Base-by-base conservation (phyloP, 2,329 filamentous ascomycete species). In the Pestalotiopsis sp. region DNA sequence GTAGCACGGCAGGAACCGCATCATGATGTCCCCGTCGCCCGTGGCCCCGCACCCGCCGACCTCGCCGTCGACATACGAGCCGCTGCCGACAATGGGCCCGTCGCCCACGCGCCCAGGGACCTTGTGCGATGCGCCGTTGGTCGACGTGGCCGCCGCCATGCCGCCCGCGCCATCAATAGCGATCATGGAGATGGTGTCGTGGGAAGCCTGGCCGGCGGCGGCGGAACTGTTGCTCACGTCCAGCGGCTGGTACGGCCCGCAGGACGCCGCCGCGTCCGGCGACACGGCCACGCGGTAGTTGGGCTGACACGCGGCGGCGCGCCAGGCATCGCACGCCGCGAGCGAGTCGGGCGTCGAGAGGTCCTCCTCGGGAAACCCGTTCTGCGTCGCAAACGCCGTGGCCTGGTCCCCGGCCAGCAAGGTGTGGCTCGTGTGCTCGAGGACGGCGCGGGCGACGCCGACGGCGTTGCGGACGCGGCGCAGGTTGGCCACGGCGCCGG, bases 11-110 rank as follows among this genome's bases (percentile, higher is more conserved):
- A 88, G 45, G 36, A 88, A 87, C 4, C 86, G 81, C 83, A 87
- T 86, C 85, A 88, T 87, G 69, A 88, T 76, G 72, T 89, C 86
- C 0, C 86, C 86, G 67, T 89, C 86, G 1, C 86, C 86, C 0
- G 86, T 88, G 2, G 86, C 85, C 7, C 86, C 86, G 71, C 86
- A 89, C 0, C 84, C 86, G 1, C 86, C 86, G 1, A 86, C 82
- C 3, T 86, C 84, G 4, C 79, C 79, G 70, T 89, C 86, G 3
- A 85, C 86, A 71, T 89, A 89, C 1, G 85, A 86, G 2, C 86
- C 86, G 66, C 84, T 86, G 1, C 86, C 86, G 0, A 82, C 79
- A 65, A 88, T 87, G 3, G 86, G 86, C 0, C 85, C 86, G 66
- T 89, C 86, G 17, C 86, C 86, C 0, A 88, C 86, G 20, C 86